phyloP scores from a whole-genome alignment of 2,329 filamentous ascomycete species.

The Colletotrichum liriopes region DNA sequence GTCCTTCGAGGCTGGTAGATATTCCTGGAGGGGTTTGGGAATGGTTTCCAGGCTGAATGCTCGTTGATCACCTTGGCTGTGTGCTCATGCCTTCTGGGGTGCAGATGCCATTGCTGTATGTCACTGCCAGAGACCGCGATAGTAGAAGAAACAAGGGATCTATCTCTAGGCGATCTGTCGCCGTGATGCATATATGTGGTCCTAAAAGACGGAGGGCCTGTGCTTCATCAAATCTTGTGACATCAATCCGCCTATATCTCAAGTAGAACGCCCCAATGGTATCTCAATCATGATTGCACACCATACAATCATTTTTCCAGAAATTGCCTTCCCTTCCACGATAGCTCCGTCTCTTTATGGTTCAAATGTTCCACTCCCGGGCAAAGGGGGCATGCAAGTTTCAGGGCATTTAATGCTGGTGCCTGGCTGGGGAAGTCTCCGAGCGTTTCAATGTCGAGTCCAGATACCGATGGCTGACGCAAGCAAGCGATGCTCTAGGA shows the following conservation, averaged over 20 bases:
- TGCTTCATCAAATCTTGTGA: neutral
- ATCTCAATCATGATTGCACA: neutral
- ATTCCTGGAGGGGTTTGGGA: neutral
- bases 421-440: slow-evolving; percentile 17
- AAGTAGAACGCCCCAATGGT: neutral
- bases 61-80: neutral
- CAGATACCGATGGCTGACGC: slow-evolving; percentile 8
- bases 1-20: neutral
- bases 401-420: slow-evolving; percentile 24
- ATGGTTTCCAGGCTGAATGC: too few species aligned
- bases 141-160: neutral
- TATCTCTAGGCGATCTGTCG: neutral
- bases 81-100: neutral
- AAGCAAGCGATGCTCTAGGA: neutral
- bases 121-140: neutral
- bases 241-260: neutral
- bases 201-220: neutral
- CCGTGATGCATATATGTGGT: neutral
- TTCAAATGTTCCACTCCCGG: neutral
- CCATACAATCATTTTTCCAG: neutral
- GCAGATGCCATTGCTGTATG: neutral
- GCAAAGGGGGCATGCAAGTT: slow-evolving; percentile 10
- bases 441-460: neutral
- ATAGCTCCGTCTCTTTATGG: neutral
- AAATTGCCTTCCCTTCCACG: neutral